Percentiles rank a stretch among this genome's conserved stretches.
Conservation (phyloP, 176 grass and related monocot genomes). For the Bromus sterilis region DNA sequence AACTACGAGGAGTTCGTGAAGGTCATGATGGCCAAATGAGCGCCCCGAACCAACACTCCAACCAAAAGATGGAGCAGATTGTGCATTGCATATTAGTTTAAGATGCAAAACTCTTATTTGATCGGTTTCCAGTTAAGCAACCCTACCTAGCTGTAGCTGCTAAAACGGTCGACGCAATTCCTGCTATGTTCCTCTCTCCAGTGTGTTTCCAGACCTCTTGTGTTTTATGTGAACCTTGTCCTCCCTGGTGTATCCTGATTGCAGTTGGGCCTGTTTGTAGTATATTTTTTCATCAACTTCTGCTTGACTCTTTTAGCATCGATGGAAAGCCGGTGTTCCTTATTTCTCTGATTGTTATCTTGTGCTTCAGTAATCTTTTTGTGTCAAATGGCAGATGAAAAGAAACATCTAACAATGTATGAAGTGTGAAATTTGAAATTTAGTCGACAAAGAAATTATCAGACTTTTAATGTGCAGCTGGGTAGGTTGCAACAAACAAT, state of each 20-base stretch:
- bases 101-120: slow-evolving; percentile 25
- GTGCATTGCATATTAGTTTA: slow-evolving; percentile 30
- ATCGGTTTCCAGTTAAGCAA: slow-evolving; percentile 26
- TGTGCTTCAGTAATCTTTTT: neutral
- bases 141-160: slow-evolving; percentile 53
- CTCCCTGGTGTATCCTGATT: slow-evolving; percentile 23
- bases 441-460: neutral
- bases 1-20: slow-evolving; percentile 97
- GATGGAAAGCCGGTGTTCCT: neutral
- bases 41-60: neutral
- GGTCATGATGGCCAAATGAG: slow-evolving; percentile 94
- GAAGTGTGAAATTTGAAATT: neutral
- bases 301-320: slow-evolving; percentile 7
- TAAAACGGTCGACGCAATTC: neutral
- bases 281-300: slow-evolving; percentile 26
- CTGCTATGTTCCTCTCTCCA: slow-evolving; percentile 18
- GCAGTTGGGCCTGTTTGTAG: slow-evolving; percentile 34
- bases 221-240: slow-evolving; percentile 27
- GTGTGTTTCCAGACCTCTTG: slow-evolving; percentile 25
- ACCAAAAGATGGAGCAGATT: slow-evolving; percentile 19
- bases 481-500: slow-evolving; percentile 15
- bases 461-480: neutral
- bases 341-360: neutral
- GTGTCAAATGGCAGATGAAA: neutral
- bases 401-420: neutral